Evolutionary conservation across 257 asterid genomes (phyloP).

Genomic region (Solanum sejunctum): DNA sequence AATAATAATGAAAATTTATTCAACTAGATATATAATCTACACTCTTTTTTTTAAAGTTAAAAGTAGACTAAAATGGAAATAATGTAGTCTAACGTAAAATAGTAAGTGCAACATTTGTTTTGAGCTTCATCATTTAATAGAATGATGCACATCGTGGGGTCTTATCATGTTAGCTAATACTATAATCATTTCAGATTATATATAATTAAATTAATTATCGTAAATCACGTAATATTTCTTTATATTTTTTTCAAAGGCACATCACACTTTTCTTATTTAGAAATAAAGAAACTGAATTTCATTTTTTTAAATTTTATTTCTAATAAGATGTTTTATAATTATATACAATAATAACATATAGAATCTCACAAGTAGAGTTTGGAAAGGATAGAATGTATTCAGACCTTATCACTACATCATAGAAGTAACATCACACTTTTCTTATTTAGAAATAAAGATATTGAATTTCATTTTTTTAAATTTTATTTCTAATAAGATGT

Average conservation of each 20-base stretch:
- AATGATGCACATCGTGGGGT: background rate
- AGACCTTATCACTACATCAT: too few relatives aligned
- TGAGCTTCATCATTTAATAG: background rate
- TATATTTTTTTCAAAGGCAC: background rate
- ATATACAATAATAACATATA: too few relatives aligned
- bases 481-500: too few relatives aligned
- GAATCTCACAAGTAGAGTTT: too few relatives aligned
- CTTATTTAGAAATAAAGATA: too few relatives aligned
- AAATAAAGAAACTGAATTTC: too few relatives aligned
- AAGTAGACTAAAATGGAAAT: background rate
- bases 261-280: background rate
- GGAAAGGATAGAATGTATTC: accelerated
- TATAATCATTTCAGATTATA: background rate
- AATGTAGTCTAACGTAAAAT: background rate
- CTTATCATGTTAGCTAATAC: background rate
- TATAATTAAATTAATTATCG: background rate
- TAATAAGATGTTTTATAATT: too few relatives aligned
- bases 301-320: too few relatives aligned
- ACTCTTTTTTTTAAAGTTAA: background rate
- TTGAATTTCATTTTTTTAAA: too few relatives aligned
- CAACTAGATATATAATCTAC: background rate
- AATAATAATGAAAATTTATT: background rate
- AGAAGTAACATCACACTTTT: too few relatives aligned
- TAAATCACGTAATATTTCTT: background rate
- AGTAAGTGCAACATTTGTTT: background rate